These are phyloP conservation scores for Durotheca rogersii DNA, from an alignment of 495 filamentous ascomycete genomes.

Conservation along the genomic window DNA sequence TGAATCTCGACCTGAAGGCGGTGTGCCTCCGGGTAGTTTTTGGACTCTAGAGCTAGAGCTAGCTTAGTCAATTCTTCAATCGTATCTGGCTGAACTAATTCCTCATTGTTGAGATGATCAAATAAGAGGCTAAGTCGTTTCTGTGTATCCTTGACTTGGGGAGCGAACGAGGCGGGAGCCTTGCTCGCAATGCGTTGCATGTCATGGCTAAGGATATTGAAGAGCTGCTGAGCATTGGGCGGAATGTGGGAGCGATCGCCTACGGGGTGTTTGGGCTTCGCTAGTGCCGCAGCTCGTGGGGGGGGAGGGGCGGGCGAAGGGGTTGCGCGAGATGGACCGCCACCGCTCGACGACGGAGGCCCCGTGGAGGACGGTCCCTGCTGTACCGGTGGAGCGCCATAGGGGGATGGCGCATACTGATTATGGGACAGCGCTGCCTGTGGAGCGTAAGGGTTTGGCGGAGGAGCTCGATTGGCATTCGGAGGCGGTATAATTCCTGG, in stretches of 20 bases:
- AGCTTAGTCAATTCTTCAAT: slow-evolving; percentile 63
- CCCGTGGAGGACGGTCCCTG: slow-evolving; percentile 47
- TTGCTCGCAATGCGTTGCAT: slow-evolving; percentile 83
- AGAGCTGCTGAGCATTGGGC: slow-evolving; percentile 68
- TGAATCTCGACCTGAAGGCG: slow-evolving; percentile 79
- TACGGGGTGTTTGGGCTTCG: slow-evolving; percentile 66
- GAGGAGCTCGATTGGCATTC: slow-evolving; percentile 39
- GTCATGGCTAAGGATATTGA: slow-evolving; percentile 76
- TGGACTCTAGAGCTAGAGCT: slow-evolving; percentile 63
- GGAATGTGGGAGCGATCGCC: slow-evolving; percentile 94
- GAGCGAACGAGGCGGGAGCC: slow-evolving; percentile 77
- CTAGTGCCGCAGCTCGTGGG: slow-evolving; percentile 34
- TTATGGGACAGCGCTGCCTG: slow-evolving; percentile 42
- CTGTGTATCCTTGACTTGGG: slow-evolving; percentile 88
- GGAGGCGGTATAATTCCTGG: slow-evolving; percentile 38
- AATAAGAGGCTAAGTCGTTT: slow-evolving; percentile 89
- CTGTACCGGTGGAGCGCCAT: slow-evolving; percentile 26
- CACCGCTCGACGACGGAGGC: slow-evolving; percentile 51
- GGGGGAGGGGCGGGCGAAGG: slow-evolving; percentile 56
- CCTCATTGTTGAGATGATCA: slow-evolving; percentile 94
- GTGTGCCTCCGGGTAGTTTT: slow-evolving; percentile 74
- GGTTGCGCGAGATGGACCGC: slow-evolving; percentile 43
- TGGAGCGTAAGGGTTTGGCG: slow-evolving; percentile 62
- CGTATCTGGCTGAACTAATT: slow-evolving; percentile 81
- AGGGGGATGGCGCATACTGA: slow-evolving; percentile 49